These are phyloP conservation scores for Ormosia emarginata DNA, from an alignment of 306 rosid genomes.

Conservation along the genomic window DNA sequence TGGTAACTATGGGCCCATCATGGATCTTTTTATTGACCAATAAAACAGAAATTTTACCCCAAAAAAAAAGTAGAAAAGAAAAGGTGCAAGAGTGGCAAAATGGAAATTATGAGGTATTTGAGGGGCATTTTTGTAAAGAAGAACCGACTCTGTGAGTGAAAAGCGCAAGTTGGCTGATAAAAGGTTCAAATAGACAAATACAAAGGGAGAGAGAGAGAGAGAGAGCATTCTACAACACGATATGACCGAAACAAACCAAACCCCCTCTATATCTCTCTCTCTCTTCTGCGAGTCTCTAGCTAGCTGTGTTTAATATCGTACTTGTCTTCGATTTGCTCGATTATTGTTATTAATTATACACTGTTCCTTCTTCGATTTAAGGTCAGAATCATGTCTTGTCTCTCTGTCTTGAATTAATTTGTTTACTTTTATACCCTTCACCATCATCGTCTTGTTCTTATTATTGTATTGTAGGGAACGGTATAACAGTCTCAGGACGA, in stretches of 20 bases:
- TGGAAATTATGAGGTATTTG: not conserved
- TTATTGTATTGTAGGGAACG: not conserved
- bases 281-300: not conserved
- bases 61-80: not conserved
- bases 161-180: not conserved
- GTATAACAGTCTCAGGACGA: not conserved
- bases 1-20: not conserved
- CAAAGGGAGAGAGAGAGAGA: not conserved
- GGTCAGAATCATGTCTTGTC: not conserved
- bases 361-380: slow-evolving; percentile 28
- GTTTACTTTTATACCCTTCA: not conserved
- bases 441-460: not conserved
- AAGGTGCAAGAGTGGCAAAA: not conserved
- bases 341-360: not conserved
- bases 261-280: not conserved
- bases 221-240: slow-evolving; percentile 10
- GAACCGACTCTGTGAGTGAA: slow-evolving; percentile 8
- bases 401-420: not conserved
- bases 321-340: not conserved
- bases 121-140: not conserved
- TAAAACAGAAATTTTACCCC: not conserved
- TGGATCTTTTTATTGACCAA: too few species aligned
- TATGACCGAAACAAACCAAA: slow-evolving; percentile 17
- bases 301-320: not conserved
- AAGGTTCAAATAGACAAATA: not conserved